These are phyloP conservation scores for Populus tomentosa DNA, from an alignment of 441 rosid species.

Conservation along the genomic window DNA sequence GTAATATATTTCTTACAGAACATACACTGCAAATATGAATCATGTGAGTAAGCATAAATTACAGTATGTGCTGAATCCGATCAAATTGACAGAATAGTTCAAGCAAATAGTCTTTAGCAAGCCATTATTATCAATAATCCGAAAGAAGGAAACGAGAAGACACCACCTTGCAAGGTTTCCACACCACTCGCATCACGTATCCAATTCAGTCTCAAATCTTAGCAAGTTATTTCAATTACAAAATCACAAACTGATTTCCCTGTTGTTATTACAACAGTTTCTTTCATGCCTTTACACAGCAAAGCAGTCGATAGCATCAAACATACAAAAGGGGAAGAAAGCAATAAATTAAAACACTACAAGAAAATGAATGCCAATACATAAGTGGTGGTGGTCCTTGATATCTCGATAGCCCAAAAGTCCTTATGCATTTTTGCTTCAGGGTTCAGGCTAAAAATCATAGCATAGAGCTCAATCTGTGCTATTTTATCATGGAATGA, in stretches of 20 bases:
- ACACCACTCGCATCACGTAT: neutral
- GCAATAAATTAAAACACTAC: neutral
- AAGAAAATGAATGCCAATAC: neutral
- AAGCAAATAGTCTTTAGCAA: neutral
- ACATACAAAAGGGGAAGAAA: neutral
- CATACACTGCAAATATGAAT: neutral
- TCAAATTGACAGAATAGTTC: neutral
- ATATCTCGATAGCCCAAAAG: neutral
- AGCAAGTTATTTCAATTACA: neutral
- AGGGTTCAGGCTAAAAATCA: neutral
- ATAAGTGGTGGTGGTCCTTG: neutral
- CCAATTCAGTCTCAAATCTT: neutral
- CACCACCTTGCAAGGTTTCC: too few relatives aligned
- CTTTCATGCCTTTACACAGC: neutral
- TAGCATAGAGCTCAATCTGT: neutral
- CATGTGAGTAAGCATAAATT: neutral
- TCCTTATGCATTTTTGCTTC: neutral
- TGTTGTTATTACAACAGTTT: neutral
- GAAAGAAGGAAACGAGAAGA: neutral
- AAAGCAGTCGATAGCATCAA: slow-evolving; percentile 1
- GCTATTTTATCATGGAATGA: neutral
- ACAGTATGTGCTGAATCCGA: neutral
- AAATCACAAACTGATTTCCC: neutral
- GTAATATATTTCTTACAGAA: neutral
- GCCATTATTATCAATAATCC: neutral